These are phyloP conservation scores for Monocercomonoides exilis DNA, from an alignment of 78 protist species.

Conservation along the genomic window DNA sequence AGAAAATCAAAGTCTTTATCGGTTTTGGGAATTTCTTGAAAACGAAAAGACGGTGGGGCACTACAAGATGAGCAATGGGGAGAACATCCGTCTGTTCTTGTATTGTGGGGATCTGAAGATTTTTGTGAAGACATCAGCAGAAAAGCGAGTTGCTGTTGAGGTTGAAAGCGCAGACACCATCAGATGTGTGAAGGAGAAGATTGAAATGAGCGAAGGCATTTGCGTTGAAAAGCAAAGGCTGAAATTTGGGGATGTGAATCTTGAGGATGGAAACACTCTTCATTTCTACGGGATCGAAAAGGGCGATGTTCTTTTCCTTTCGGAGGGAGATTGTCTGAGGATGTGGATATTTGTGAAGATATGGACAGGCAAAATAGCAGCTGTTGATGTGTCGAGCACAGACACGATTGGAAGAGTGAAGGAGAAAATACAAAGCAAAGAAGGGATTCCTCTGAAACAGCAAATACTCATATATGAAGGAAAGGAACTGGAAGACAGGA, in stretches of 20 bases:
- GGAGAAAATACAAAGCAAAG: neutral
- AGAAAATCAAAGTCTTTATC: too few species aligned
- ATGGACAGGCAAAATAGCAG: too few species aligned
- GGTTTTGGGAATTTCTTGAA: too few species aligned
- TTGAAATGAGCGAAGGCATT: neutral
- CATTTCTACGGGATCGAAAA: neutral
- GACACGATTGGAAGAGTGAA: constrained; percentile 81
- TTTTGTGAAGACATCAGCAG: neutral
- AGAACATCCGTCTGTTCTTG: too few species aligned
- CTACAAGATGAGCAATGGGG: too few species aligned
- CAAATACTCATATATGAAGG: neutral
- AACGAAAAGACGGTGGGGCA: too few species aligned
- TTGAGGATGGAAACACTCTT: constrained; percentile 17
- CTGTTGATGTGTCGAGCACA: too few species aligned
- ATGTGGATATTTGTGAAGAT: too few species aligned
- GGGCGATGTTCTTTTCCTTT: neutral
- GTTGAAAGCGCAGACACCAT: neutral
- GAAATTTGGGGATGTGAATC: neutral
- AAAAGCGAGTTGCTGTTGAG: neutral
- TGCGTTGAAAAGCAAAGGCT: constrained; percentile 18
- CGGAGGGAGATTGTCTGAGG: too few species aligned
- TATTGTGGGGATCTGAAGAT: too few species aligned
- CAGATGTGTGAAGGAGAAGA: neutral
- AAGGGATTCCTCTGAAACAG: neutral
- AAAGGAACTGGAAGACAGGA: neutral